Base-by-base conservation (phyloP, 257 asterid species). In the Buddleja alternifolia region DNA sequence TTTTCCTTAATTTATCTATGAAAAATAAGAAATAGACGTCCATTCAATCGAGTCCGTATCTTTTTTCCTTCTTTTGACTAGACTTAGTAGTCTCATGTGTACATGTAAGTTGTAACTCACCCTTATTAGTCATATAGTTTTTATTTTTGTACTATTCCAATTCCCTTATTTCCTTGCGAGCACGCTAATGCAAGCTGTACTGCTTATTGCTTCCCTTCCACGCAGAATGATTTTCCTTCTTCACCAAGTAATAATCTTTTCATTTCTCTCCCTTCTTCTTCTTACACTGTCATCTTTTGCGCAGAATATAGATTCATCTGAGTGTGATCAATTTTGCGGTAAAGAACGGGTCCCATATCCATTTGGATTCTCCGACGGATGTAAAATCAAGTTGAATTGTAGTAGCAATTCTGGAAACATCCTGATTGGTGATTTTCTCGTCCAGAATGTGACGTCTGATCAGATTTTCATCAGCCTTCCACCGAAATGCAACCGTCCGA, bases 351-450 rank as follows among this genome's bases (percentile, higher is more conserved):
- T 29, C 2, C 81, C 72, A 3, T 83, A 81, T 50, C 98, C 98
- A 0, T 89, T 92, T 51, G 98, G 98, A 3, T 87, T 92, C 80
- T 75, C 89, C 0, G 47, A 71, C 0, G 81, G 75, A 7, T 87
- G 92, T 36, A 4, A 17, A 20, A 87, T 92, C 78, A 84, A 44
- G 70, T 68, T 92, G 57, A 29, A 77, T 36, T 87, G 92, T 44
- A 67, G 68, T 51, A 17, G 14, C 16, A 46, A 7, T 53, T 36
- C 57, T 6, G 81, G 84, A 42, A 69, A 29, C 4, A 63, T 80
- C 32, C 29, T 32, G 72, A 70, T 92, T 10, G 88, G 88, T 14
- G 67, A 51, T 50, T 85, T 77, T 36, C 8, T 8, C 12, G 83
- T 89, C 37, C 79, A 47, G 20, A 87, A 85, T 48, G 60, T 88